Conservation (phyloP, 495 filamentous ascomycete genomes). For the Talaromyces stipitatus region DNA sequence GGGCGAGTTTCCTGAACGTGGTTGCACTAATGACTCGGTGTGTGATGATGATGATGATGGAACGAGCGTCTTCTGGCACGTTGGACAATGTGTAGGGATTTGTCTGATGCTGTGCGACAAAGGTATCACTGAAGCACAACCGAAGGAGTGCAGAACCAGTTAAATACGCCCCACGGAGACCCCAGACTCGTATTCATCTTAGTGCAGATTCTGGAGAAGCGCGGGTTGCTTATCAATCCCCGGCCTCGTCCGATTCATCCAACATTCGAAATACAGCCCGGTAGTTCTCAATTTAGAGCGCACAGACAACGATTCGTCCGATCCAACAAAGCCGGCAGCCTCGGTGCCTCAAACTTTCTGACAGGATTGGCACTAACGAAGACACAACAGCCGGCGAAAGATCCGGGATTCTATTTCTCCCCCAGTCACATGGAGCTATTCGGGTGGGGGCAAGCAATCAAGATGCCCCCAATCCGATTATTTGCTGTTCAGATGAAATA, state of each 20-base stretch:
- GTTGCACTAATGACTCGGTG: neutral
- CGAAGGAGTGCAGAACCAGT: neutral
- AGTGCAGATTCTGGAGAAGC: neutral
- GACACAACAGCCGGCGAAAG: neutral
- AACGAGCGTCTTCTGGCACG: neutral
- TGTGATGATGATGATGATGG: neutral
- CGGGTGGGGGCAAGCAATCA: neutral
- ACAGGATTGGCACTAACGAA: neutral
- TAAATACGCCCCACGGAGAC: constrained; percentile 1
- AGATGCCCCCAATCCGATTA: neutral
- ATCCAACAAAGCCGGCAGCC: neutral
- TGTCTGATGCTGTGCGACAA: neutral
- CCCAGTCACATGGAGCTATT: neutral
- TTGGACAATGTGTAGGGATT: neutral
- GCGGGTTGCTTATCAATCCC: neutral
- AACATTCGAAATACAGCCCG: neutral
- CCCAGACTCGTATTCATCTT: neutral
- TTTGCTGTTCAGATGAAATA: no score
- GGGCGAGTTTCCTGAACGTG: neutral
- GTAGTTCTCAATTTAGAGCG: neutral
- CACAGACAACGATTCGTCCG: neutral
- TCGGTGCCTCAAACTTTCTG: neutral
- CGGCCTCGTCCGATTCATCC: neutral
- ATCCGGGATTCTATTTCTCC: neutral
- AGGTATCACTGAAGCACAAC: neutral